These are phyloP conservation scores for Pythium phragmiticola DNA, from an alignment of 352 stramenopile species.

Conservation along the genomic window DNA sequence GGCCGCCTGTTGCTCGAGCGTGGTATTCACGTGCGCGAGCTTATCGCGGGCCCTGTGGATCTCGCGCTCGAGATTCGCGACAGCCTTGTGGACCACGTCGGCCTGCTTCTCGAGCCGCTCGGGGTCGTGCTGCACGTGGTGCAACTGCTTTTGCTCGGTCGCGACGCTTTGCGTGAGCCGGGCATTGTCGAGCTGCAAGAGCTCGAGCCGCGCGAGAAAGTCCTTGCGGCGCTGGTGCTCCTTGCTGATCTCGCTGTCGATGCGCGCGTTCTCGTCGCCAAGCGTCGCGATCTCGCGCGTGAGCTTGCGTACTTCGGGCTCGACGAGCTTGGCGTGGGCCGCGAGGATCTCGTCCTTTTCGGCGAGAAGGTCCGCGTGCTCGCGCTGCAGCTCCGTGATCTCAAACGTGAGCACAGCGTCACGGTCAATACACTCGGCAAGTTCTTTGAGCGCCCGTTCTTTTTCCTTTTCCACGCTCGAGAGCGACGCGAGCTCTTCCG, in stretches of 20 bases:
- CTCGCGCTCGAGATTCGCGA: conserved; percentile 68
- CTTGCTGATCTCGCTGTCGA: conserved; percentile 72
- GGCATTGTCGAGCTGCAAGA: conserved; percentile 62
- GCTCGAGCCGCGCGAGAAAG: conserved; percentile 55
- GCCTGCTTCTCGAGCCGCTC: conserved; percentile 85
- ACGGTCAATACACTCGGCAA: conserved; percentile 73
- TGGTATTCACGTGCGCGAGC: conserved; percentile 36
- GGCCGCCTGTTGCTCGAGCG: conserved; percentile 37
- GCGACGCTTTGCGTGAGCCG: conserved; percentile 44
- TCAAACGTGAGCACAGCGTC: conserved; percentile 87
- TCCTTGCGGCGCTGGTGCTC: conserved; percentile 65
- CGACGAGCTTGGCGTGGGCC: conserved; percentile 80
- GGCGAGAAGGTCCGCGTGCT: conserved; percentile 66
- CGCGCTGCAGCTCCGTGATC: conserved; percentile 83
- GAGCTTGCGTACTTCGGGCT: conserved; percentile 79
- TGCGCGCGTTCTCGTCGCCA: conserved; percentile 62
- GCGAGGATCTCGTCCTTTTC: conserved; percentile 75
- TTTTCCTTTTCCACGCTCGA: conserved; percentile 78
- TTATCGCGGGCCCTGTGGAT: conserved; percentile 45
- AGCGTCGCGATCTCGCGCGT: conserved; percentile 64
- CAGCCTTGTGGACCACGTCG: conserved; percentile 81
- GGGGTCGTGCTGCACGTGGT: conserved; percentile 70
- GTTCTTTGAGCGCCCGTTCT: conserved; percentile 72
- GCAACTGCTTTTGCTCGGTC: conserved; percentile 56
- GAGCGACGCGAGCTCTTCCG: conserved; percentile 73